Percentiles rank a stretch among this genome's conserved stretches.
phyloP scores from a whole-genome alignment of 2,329 filamentous ascomycete genomes.

The Cryphonectria nitschkei region DNA sequence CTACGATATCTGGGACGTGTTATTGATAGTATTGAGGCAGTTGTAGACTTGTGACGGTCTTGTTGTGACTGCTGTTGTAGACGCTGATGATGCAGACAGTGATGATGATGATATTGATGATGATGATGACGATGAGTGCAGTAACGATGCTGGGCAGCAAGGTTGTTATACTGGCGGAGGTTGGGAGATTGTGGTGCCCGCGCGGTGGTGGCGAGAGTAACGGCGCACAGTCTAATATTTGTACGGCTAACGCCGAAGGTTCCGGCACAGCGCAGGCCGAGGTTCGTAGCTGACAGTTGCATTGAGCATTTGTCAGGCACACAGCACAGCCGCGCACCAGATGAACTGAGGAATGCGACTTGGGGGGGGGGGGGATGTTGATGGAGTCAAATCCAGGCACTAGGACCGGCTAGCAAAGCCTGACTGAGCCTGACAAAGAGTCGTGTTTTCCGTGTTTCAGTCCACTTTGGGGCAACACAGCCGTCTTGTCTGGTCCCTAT shows the following conservation, averaged over 20 bases:
- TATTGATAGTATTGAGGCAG: conserved; percentile 14
- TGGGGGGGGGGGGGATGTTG: background rate
- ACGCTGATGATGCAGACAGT: background rate
- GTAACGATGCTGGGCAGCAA: background rate
- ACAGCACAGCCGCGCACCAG: background rate
- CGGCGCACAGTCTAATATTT: conserved; percentile 19
- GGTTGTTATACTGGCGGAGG: background rate
- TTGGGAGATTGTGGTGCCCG: background rate
- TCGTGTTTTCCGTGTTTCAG: background rate
- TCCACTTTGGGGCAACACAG: conserved; percentile 3
- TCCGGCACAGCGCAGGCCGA: conserved; percentile 14
- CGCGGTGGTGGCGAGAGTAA: conserved; percentile 6
- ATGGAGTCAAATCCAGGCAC: background rate
- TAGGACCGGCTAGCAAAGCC: too few relatives aligned
- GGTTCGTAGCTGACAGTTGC: background rate
- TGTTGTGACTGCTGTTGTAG: background rate
- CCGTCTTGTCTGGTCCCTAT: background rate
- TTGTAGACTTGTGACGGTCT: conserved; percentile 18
- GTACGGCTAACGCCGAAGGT: background rate
- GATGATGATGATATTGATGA: conserved; percentile 5
- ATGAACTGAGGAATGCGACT: background rate
- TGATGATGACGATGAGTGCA: background rate
- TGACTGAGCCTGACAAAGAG: background rate
- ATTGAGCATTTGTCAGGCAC: conserved; percentile 7
- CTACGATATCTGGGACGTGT: conserved; percentile 22